Conservation (phyloP, 2,329 filamentous ascomycete species). For the Aciculosporium take region DNA sequence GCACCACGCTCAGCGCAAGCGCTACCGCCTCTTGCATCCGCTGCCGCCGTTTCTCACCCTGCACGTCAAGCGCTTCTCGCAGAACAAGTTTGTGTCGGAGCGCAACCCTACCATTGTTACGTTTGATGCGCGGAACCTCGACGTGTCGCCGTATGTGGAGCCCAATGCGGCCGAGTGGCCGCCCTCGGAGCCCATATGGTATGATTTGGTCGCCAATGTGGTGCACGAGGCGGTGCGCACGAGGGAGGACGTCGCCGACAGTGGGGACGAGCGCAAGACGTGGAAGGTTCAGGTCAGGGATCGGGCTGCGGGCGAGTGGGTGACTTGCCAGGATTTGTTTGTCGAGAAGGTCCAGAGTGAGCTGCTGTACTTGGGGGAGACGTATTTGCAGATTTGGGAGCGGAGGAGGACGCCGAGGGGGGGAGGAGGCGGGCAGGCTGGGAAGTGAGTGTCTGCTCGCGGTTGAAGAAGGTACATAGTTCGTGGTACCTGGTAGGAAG, state of each 20-base stretch:
- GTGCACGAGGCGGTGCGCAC: constrained; percentile 70
- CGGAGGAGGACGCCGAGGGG: constrained; percentile 40
- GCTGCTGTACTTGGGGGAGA: constrained; percentile 82
- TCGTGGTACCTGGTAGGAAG: no score
- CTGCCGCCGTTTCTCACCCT: constrained; percentile 83
- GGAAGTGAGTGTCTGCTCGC: no score
- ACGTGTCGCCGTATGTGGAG: constrained; percentile 84
- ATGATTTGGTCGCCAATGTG: constrained; percentile 92
- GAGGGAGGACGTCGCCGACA: constrained; percentile 75
- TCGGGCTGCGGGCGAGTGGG: constrained; percentile 72
- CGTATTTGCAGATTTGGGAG: constrained; percentile 95
- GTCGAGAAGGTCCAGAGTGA: constrained; percentile 83
- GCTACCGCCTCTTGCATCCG: constrained; percentile 80
- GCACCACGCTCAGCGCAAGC: constrained; percentile 72
- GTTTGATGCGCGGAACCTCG: constrained; percentile 69
- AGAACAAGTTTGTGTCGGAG: constrained; percentile 92
- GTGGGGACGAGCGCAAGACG: constrained; percentile 72
- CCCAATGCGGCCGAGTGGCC: constrained; percentile 60
- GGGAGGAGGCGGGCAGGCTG: no score
- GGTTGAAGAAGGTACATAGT: no score
- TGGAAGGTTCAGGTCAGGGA: constrained; percentile 90
- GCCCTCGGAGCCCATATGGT: constrained; percentile 72
- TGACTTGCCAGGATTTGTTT: constrained; percentile 84
- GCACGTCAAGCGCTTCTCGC: constrained; percentile 92
- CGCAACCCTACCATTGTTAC: constrained; percentile 97